phyloP scores from a whole-genome alignment of 169 alveolate species.

The Cryptosporidium felis region DNA sequence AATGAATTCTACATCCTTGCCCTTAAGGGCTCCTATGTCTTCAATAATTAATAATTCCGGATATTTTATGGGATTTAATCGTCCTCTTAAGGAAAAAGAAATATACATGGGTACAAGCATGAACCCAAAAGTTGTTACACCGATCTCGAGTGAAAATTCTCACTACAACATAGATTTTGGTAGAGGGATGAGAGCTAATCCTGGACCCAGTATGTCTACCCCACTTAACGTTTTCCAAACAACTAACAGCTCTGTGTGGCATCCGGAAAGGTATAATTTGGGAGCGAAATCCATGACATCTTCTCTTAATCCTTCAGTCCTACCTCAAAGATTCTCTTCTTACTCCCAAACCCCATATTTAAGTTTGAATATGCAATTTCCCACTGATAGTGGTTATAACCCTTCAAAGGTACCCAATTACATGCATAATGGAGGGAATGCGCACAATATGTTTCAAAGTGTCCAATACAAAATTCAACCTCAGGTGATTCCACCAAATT shows the following conservation, averaged over 20 bases:
- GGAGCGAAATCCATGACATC: constrained; percentile 31
- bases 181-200: neutral
- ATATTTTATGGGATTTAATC: constrained; percentile 13
- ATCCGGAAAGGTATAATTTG: neutral
- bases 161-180: neutral
- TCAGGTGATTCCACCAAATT: constrained; percentile 38
- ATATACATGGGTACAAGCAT: neutral
- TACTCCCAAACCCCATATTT: constrained; percentile 14
- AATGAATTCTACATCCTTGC: constrained; percentile 28
- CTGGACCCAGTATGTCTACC: constrained; percentile 56
- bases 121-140: neutral
- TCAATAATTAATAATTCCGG: constrained; percentile 16
- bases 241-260: neutral
- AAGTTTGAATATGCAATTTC: neutral
- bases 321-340: constrained; percentile 53
- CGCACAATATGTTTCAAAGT: neutral
- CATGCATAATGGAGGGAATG: neutral
- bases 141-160: neutral
- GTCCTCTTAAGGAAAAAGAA: neutral
- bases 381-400: neutral
- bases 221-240: constrained; percentile 38
- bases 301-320: neutral
- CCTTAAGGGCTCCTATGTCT: constrained; percentile 45
- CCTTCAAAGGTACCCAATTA: neutral
- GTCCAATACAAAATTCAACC: constrained; percentile 17